Percentiles rank a stretch among this genome's conserved stretches.
Conservation (phyloP, 2,329 filamentous ascomycete species). For the Fusarium luffae region DNA sequence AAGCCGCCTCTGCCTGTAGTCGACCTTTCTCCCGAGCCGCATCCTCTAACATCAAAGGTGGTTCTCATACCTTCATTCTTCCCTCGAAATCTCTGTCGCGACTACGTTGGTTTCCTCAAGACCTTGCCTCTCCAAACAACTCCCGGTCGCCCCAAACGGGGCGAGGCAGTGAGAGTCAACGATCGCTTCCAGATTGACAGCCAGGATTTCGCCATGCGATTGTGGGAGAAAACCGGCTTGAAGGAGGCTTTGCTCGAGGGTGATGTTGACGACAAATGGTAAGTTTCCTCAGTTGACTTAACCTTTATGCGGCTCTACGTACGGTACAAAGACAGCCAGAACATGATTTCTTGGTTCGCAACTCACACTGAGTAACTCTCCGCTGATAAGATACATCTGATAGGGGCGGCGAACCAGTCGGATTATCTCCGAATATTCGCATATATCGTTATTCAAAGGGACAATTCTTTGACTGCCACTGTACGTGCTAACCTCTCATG, state of each 20-base stretch:
- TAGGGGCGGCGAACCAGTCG: slow-evolving; percentile 87
- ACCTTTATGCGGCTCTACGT: background rate
- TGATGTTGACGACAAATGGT: slow-evolving; percentile 58
- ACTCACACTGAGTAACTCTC: slow-evolving; percentile 9
- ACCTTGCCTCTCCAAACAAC: slow-evolving; percentile 80
- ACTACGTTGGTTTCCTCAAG: slow-evolving; percentile 77
- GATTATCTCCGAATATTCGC: slow-evolving; percentile 87
- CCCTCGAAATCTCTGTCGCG: slow-evolving; percentile 77
- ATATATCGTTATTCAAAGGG: slow-evolving; percentile 88
- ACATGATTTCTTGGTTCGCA: slow-evolving; percentile 6
- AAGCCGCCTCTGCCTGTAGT: slow-evolving; percentile 73
- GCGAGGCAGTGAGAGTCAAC: slow-evolving; percentile 86
- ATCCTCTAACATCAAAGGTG: slow-evolving; percentile 69
- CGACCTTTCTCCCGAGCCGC: slow-evolving; percentile 69
- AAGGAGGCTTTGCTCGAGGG: slow-evolving; percentile 66
- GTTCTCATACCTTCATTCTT: slow-evolving; percentile 79
- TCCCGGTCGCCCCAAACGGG: slow-evolving; percentile 79
- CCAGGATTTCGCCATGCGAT: slow-evolving; percentile 73
- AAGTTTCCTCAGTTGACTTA: slow-evolving; percentile 40
- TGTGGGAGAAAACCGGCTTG: slow-evolving; percentile 84
- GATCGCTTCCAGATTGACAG: slow-evolving; percentile 89
- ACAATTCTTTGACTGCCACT: slow-evolving; percentile 94
- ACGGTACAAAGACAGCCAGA: background rate
- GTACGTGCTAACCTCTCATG: slow-evolving; percentile 60
- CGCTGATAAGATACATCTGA: slow-evolving; percentile 41